phyloP scores from a whole-genome alignment of 768 basidiomycete species.

The Sarcomyxa edulis region DNA sequence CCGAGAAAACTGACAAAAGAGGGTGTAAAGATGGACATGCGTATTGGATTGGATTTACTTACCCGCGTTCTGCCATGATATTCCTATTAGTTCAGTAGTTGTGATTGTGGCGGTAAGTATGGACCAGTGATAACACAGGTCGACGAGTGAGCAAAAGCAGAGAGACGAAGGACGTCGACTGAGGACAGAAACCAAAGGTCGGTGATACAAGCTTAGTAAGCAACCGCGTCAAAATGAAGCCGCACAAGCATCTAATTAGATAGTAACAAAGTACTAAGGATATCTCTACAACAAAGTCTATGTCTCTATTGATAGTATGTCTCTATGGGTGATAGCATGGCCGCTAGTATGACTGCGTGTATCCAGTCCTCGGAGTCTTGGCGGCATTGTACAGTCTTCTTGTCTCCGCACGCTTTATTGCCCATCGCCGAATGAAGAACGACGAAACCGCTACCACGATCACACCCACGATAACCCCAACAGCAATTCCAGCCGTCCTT shows the following conservation, averaged over 20 bases:
- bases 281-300: too few species aligned
- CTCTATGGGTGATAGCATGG: slow-evolving; percentile 1
- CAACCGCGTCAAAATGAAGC: neutral
- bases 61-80: slow-evolving; percentile 41
- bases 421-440: slow-evolving; percentile 48
- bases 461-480: slow-evolving; percentile 47
- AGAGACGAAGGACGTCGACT: slow-evolving; percentile 4
- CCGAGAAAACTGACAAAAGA: slow-evolving; percentile 58
- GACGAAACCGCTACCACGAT: slow-evolving; percentile 30
- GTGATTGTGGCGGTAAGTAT: neutral
- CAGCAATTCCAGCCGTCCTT: slow-evolving; percentile 39
- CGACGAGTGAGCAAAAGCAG: slow-evolving; percentile 3
- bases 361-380: slow-evolving; percentile 11
- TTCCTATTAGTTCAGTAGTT: too few species aligned
- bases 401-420: slow-evolving; percentile 25
- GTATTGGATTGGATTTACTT: slow-evolving; percentile 3
- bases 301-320: neutral
- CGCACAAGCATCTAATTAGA: neutral
- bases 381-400: slow-evolving; percentile 16
- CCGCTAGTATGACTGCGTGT: slow-evolving; percentile 7
- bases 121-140: neutral
- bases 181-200: slow-evolving; percentile 2
- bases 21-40: slow-evolving; percentile 5
- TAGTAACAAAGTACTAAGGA: neutral
- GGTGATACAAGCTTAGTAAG: slow-evolving; percentile 4